Conservation (phyloP, 106 monocot species). For the Ottelia alismoides region DNA sequence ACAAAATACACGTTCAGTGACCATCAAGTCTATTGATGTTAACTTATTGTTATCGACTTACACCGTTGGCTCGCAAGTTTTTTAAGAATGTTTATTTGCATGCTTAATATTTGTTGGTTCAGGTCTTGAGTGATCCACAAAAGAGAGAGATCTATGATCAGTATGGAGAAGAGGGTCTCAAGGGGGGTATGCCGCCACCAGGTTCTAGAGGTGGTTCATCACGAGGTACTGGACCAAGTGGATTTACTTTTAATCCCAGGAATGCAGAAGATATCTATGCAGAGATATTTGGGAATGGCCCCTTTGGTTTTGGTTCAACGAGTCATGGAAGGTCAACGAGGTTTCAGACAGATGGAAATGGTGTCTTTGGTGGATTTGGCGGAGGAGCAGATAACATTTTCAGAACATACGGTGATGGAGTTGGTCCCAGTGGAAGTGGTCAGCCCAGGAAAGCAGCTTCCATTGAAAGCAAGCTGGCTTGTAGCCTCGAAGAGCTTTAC, state of each 20-base stretch:
- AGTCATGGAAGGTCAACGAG: conserved; percentile 30
- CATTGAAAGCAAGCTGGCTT: conserved; percentile 57
- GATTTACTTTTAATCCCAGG: conserved; percentile 48
- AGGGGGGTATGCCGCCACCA: conserved; percentile 36
- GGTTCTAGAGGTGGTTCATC: too few species aligned
- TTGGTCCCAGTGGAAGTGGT: conserved; percentile 7
- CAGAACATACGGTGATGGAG: conserved; percentile 12
- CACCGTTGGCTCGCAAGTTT: too few species aligned
- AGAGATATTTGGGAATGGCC: conserved; percentile 42
- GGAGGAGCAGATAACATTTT: too few species aligned
- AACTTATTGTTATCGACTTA: too few species aligned
- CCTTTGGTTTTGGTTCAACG: conserved; percentile 27
- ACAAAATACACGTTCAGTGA: too few species aligned
- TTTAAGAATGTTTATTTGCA: too few species aligned
- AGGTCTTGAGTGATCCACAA: conserved; percentile 48
- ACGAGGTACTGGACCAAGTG: too few species aligned
- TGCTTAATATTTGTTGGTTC: too few species aligned
- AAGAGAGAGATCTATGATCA: conserved; percentile 36
- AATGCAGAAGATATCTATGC: conserved; percentile 64
- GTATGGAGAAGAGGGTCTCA: conserved; percentile 46
- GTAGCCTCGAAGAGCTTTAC: conserved; percentile 85
- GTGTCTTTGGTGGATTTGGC: conserved; percentile 25
- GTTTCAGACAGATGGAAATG: conserved; percentile 23
- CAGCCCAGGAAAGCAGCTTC: conserved; percentile 26
- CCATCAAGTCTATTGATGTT: too few species aligned